These are phyloP conservation scores for Penicillium ucsense DNA, from an alignment of 495 filamentous ascomycete species.

Conservation along the genomic window DNA sequence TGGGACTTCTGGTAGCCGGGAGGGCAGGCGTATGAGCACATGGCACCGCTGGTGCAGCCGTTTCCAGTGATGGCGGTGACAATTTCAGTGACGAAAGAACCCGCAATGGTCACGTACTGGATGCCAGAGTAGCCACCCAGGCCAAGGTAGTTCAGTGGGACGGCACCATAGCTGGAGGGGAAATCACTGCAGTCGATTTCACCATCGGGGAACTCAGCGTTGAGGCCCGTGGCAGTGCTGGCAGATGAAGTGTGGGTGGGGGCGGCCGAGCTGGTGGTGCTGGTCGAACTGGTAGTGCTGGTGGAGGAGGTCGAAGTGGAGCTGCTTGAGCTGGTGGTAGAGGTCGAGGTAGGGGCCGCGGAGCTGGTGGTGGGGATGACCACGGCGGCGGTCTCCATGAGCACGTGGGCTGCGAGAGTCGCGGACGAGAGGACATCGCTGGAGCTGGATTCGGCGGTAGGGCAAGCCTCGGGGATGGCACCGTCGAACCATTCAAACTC, in stretches of 20 bases:
- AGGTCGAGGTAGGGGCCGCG: conserved; percentile 7
- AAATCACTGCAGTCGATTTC: conserved; percentile 60
- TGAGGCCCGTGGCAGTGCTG: conserved; percentile 41
- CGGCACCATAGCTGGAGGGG: conserved; percentile 75
- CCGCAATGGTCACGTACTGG: conserved; percentile 43
- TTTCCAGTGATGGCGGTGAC: conserved; percentile 48
- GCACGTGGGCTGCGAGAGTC: conserved; percentile 7
- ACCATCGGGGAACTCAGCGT: conserved; percentile 68
- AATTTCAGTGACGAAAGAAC: conserved; percentile 45
- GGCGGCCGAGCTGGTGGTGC: conserved; percentile 16
- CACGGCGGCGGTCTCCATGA: conserved; percentile 11
- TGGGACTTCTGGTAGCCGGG: conserved; percentile 86
- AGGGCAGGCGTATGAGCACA: conserved; percentile 94
- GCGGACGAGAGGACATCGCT: conserved; percentile 13
- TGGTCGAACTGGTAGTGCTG: conserved; percentile 16
- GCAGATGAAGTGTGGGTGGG: background rate
- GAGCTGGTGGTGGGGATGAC: conserved; percentile 10
- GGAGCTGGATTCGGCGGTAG: conserved; percentile 9
- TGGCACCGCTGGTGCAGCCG: conserved; percentile 49
- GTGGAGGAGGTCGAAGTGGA: background rate
- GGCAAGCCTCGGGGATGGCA: conserved; percentile 25
- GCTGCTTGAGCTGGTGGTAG: conserved; percentile 10
- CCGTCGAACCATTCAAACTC: conserved; percentile 30
- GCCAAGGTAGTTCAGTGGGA: conserved; percentile 56
- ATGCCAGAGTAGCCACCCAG: conserved; percentile 75